These are phyloP conservation scores for Phytopythium oedochilum DNA, from an alignment of 352 stramenopile species.

Conservation along the genomic window DNA sequence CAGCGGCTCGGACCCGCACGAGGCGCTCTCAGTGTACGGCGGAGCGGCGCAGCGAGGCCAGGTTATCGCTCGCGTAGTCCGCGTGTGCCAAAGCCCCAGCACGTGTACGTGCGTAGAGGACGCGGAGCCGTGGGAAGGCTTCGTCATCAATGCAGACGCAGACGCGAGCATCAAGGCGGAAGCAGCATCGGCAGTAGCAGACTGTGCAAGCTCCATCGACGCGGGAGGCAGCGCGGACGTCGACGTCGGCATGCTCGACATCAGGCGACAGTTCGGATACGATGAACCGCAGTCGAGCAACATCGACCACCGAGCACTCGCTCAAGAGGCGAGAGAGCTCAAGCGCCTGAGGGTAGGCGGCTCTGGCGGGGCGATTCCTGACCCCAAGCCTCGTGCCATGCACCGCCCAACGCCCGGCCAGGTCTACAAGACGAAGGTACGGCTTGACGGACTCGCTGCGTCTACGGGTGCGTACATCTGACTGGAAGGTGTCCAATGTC, in stretches of 20 bases:
- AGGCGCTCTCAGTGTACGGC: conserved; percentile 22
- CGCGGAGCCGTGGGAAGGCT: conserved; percentile 43
- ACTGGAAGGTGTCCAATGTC: too few species aligned
- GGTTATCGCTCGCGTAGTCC: conserved; percentile 9
- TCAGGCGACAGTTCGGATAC: conserved; percentile 69
- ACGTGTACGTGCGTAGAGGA: conserved; percentile 48
- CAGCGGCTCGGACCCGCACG: conserved; percentile 52
- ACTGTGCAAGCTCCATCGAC: neutral
- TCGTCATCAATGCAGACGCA: conserved; percentile 27
- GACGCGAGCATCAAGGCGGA: conserved; percentile 1
- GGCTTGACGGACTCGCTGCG: neutral
- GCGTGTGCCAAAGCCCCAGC: conserved; percentile 35
- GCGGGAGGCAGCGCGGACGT: conserved; percentile 4
- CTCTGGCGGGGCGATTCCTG: neutral
- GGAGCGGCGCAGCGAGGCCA: neutral
- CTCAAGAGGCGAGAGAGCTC: conserved; percentile 25
- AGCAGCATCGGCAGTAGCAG: neutral
- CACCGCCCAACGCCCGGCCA: conserved; percentile 3
- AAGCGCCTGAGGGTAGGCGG: conserved; percentile 4
- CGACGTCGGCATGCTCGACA: conserved; percentile 51
- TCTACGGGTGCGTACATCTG: too few species aligned
- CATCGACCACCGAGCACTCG: conserved; percentile 13
- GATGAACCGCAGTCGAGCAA: conserved; percentile 16
- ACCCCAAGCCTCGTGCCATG: neutral
- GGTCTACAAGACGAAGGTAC: conserved; percentile 44